Conservation (phyloP, 495 filamentous ascomycete genomes). For the Annulohypoxylon nitens region DNA sequence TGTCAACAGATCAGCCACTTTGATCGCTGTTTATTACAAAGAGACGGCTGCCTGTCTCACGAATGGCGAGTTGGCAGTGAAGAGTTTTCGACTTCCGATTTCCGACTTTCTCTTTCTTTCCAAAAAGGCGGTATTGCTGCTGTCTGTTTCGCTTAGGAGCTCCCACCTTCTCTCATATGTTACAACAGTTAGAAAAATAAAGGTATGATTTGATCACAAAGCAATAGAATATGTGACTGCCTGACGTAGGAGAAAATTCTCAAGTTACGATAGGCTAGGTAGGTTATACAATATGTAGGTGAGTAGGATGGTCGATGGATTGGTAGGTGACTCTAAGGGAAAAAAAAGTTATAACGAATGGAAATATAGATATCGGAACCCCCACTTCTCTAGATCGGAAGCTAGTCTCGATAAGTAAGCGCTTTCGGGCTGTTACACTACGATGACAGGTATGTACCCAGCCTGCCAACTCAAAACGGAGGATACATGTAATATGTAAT, state of each 20-base stretch:
- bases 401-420: neutral
- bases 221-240: neutral
- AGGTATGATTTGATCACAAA: conserved; percentile 16
- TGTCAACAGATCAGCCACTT: conserved; percentile 41
- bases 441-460: no score
- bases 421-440: neutral
- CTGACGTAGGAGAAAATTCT: neutral
- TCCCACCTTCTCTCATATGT: neutral
- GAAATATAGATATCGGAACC: neutral
- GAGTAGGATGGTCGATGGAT: conserved; percentile 1
- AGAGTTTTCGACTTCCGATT: no score
- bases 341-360: conserved; percentile 17
- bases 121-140: conserved; percentile 5
- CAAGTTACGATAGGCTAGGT: conserved; percentile 3
- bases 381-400: neutral
- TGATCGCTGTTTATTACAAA: conserved; percentile 28
- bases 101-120: no score
- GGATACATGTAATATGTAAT: no score
- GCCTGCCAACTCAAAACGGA: no score
- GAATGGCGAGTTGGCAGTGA: no score
- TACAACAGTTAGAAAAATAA: no score
- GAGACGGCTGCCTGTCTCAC: neutral
- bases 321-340: neutral
- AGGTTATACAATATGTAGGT: neutral
- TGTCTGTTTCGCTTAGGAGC: neutral